Percentiles rank a stretch among this genome's conserved stretches.
Evolutionary conservation across 306 rosid genomes (phyloP).

Genomic region (Casuarina equisetifolia): DNA sequence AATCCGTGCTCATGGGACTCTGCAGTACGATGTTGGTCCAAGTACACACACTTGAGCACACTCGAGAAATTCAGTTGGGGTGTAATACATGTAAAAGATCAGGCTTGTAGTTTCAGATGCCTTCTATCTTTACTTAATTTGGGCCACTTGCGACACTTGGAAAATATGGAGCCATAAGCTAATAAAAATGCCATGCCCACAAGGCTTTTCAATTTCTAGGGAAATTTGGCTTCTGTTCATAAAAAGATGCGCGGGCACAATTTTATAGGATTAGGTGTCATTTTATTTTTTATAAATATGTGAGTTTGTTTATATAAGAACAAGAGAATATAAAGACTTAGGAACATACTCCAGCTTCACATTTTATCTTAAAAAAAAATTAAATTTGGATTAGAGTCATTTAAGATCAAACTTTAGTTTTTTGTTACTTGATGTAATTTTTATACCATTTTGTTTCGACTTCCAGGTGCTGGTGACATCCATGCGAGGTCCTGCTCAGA

Average conservation of each 20-base stretch:
- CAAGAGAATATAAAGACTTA: too few species aligned
- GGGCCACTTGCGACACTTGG: neutral
- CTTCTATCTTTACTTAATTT: neutral
- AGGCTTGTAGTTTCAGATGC: neutral
- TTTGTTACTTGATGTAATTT: neutral
- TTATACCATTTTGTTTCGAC: neutral
- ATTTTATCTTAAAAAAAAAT: too few species aligned
- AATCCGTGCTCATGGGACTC: neutral
- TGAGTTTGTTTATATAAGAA: too few species aligned
- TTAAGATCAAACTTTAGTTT: neutral
- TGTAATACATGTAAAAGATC: neutral
- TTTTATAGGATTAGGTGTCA: neutral
- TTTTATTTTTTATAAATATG: neutral
- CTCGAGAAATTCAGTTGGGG: neutral
- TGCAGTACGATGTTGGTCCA: neutral
- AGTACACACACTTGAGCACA: neutral
- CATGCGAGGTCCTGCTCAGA: slow-evolving; percentile 33
- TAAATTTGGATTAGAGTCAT: neutral
- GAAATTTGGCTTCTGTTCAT: neutral
- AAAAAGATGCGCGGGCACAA: neutral
- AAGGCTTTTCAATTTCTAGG: neutral
- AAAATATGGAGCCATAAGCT: neutral
- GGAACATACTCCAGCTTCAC: too few species aligned
- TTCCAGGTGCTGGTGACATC: slow-evolving; percentile 47
- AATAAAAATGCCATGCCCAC: neutral